A percentile compares a stretch with the other conserved stretches of the same genome.
Evolutionary conservation across 2,329 filamentous ascomycete species (phyloP).

Genomic region (Calonectria naviculata): DNA sequence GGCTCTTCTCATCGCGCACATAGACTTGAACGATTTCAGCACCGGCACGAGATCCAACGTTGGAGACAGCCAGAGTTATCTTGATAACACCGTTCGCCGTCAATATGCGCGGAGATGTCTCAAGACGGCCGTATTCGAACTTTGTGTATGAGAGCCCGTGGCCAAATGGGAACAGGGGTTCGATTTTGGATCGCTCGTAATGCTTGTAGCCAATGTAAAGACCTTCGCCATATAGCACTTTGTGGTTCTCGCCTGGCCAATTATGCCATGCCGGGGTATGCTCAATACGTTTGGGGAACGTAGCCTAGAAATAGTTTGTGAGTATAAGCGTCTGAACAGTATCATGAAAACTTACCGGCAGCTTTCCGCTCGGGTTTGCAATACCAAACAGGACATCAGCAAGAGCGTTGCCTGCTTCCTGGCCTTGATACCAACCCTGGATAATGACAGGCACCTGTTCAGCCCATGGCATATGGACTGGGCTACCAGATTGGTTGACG

Average conservation of each 20-base stretch:
- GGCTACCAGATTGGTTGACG: conserved; percentile 60
- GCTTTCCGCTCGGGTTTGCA: conserved; percentile 74
- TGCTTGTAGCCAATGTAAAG: conserved; percentile 79
- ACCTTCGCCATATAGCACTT: conserved; percentile 78
- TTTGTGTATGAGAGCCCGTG: conserved; percentile 80
- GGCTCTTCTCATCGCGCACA: conserved; percentile 70
- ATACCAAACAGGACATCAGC: conserved; percentile 76
- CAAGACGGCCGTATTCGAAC: conserved; percentile 72
- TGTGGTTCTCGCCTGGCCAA: conserved; percentile 77
- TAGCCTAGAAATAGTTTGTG: conserved; percentile 55
- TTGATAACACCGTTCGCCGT: conserved; percentile 53
- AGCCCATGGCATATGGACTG: conserved; percentile 74
- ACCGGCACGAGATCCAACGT: conserved; percentile 67
- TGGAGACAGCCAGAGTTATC: conserved; percentile 60
- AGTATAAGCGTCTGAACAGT: background rate
- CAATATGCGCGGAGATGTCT: conserved; percentile 57
- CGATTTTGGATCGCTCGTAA: conserved; percentile 71
- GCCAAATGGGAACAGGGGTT: conserved; percentile 77
- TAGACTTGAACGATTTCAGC: conserved; percentile 77
- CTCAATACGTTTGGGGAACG: conserved; percentile 72
- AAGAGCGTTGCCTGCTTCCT: conserved; percentile 77
- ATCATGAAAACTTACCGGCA: conserved; percentile 61
- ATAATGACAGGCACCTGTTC: conserved; percentile 73
- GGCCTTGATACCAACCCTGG: conserved; percentile 64
- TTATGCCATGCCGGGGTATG: conserved; percentile 79